These are phyloP conservation scores for Hypoxylon sp. DNA, from an alignment of 2,329 filamentous ascomycete species.

Conservation along the genomic window DNA sequence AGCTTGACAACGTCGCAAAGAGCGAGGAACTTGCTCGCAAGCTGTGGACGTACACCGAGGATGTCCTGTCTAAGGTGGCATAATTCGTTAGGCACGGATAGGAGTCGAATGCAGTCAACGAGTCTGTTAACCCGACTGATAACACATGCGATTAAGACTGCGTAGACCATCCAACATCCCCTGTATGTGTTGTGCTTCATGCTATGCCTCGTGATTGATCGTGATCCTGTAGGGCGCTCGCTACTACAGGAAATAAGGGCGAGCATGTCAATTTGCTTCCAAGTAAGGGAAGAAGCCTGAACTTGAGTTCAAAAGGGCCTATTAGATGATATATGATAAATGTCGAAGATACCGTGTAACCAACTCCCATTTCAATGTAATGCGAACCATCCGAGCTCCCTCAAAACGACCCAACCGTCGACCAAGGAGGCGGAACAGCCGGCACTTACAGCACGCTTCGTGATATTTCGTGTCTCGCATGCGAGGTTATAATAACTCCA, in stretches of 20 bases:
- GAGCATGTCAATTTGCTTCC: neutral
- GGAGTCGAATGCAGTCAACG: neutral
- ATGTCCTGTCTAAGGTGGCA: conserved; percentile 45
- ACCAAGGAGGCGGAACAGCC: neutral
- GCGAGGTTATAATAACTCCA: neutral
- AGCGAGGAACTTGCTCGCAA: conserved; percentile 49
- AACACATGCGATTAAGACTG: neutral
- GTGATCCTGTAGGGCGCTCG: neutral
- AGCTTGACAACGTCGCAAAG: conserved; percentile 46
- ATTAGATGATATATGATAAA: neutral
- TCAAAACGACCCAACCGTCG: neutral
- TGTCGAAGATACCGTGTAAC: neutral
- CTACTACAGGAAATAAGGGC: neutral
- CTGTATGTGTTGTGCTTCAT: conserved; percentile 4
- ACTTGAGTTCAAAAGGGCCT: neutral
- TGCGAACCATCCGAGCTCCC: neutral
- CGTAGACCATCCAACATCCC: neutral
- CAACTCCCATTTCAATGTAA: neutral
- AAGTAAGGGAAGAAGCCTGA: neutral
- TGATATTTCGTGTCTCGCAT: neutral
- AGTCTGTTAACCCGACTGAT: neutral
- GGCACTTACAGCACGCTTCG: neutral
- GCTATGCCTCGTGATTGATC: neutral
- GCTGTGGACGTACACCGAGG: conserved; percentile 55
- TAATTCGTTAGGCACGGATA: neutral